Base-by-base conservation (phyloP, 768 basidiomycete species). In the Suillus paluster region DNA sequence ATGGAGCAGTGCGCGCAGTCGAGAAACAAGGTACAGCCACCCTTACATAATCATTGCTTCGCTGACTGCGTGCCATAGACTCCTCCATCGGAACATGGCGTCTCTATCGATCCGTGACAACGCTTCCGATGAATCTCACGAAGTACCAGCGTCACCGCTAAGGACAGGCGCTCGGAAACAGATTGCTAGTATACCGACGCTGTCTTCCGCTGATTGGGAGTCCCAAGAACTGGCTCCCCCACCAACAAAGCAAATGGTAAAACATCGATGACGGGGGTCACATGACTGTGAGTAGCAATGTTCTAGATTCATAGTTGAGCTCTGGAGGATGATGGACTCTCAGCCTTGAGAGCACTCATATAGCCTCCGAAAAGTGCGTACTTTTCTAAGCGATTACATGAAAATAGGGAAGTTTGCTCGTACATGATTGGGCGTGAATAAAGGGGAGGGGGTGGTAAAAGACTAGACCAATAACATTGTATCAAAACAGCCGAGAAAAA, bases 1-100 rank as follows among this genome's bases (percentile, higher is more conserved):
- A 5, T 97, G 94, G 91, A 87, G 86, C 53, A 82, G 84, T 48
- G 78, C 81, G 19, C 81, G 96, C 45, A 84, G 87, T 63, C 83
- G 87, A 54, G 93, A 96, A 72, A 81, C 92, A 30, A 87, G 87
- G 92, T 94, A 68, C 73, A 89, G 68, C 56, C 4, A 67, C 58
- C 3, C 17, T 57, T 7, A n/a, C 30, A 49, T 8, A 5, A 34
- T 3, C 6, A 4, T 23, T 38, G 36, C n/a, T 19, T 27, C 41
- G 34, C 41, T 14, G 10, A 14, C 42, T 30, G 63, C 30, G 19
- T 10, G 1, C 21, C 33, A 10, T 50, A 74, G 73, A 52, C 58
- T 66, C 17, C 57, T 74, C 55, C 62, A 63, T 45, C 66, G 49
- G 54, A 61, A 44, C 49, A 68, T 74, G 23, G 54, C 71, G 1